Evolutionary conservation across 306 rosid genomes (phyloP), one percentile per base, ranked within the genome.

Genomic region (Vigna trinervia): DNA sequence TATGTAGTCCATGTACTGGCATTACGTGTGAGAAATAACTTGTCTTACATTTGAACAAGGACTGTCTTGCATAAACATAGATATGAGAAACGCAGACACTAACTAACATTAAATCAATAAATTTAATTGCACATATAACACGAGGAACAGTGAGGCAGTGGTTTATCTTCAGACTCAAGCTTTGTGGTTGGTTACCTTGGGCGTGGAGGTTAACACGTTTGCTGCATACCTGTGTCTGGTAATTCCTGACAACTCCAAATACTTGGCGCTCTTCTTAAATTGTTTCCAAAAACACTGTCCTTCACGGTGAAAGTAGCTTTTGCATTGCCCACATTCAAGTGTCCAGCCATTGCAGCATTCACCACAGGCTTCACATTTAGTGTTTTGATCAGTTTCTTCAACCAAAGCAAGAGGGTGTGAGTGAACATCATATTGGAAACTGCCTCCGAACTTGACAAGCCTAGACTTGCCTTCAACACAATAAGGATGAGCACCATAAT

Each of bases 161-260:
- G 32, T 3, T 39, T 65, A 39, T 39, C 51, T 17, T 5, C 2
- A 17, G 28, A 17, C 17, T 13, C 15, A 41, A 36, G 5, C 70
- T 64, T 64, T 17, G 70, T 17, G 32, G 70, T 64, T 64, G 51
- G 70, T 64, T 64, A 19, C n/a, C 20, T 43, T 66, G 5, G 71
- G 71, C 3, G 53, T 66, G 71, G 71, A 41, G 34, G 71, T 36
- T 17, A 66, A 43, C 50, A 66, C 71, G 12, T 66, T 66, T 66
- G 71, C 71, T 11, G 71, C 53, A 19, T 66, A 66, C 53, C 53
- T 66, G 10, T 66, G 71, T 12, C 71, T 41, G 36, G 10, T 41
- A 10, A 5, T 12, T 20, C 71, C 71, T 5, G 71, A 66, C 45
- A 66, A 41, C 34, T 0, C 36, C 19, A 66, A 66, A 66, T 66